Conservation (phyloP, 164 flowering plant genomes). For the Macadamia tetraphylla region DNA sequence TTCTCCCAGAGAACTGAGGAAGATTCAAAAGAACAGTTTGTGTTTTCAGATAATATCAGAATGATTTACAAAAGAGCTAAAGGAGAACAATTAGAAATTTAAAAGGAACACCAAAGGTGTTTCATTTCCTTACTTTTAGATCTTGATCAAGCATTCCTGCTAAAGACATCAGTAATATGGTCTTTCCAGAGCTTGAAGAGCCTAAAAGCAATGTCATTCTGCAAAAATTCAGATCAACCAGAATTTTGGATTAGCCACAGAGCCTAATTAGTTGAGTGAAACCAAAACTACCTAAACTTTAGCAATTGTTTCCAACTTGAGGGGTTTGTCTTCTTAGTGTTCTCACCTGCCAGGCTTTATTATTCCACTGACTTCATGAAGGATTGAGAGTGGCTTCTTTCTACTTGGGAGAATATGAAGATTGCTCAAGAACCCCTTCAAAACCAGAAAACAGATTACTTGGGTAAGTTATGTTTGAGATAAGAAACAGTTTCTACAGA, state of each 20-base stretch:
- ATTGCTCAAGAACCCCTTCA: background rate
- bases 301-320: background rate
- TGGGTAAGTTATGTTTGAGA: too few species aligned
- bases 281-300: background rate
- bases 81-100: background rate
- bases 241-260: background rate
- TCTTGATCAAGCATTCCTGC: conserved; percentile 13
- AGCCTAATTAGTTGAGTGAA: background rate
- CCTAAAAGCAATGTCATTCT: conserved; percentile 1
- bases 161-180: background rate
- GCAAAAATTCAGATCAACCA: background rate
- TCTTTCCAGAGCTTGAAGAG: background rate
- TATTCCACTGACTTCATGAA: conserved; percentile 14
- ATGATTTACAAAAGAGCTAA: background rate
- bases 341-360: conserved; percentile 7
- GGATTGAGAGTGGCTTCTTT: conserved; percentile 11
- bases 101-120: background rate
- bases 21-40: background rate
- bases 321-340: background rate
- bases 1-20: conserved; percentile 43
- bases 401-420: conserved; percentile 12
- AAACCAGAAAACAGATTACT: background rate
- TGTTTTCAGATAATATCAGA: background rate
- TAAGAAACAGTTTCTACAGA: background rate
- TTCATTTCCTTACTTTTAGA: conserved; percentile 22